Percentiles rank a stretch among this genome's conserved stretches.
These are phyloP conservation scores for Fonsecaea multimorphosa DNA, from an alignment of 2,329 filamentous ascomycete genomes.

Conservation along the genomic window DNA sequence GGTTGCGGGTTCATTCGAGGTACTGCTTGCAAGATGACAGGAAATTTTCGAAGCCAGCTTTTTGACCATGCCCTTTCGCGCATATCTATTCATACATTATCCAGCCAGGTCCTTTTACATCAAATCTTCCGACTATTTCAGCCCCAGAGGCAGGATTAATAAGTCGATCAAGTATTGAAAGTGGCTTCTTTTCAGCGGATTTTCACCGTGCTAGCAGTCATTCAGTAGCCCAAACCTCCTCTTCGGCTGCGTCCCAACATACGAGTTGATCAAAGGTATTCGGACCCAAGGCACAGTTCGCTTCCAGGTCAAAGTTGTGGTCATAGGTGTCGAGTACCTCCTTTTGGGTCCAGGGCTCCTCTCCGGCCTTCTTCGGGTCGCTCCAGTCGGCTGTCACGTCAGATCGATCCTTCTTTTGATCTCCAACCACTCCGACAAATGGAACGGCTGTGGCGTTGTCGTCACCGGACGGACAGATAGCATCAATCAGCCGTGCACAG, in stretches of 20 bases:
- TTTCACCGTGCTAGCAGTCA: neutral
- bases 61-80: too few relatives aligned
- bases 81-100: neutral
- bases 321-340: neutral
- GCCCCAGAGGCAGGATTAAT: neutral
- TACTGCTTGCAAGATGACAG: too few relatives aligned
- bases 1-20: neutral
- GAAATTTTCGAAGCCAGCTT: too few relatives aligned
- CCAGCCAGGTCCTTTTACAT: neutral
- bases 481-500: slow-evolving; percentile 5
- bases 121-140: neutral
- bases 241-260: slow-evolving; percentile 12
- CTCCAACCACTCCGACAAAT: slow-evolving; percentile 17
- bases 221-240: neutral
- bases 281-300: neutral
- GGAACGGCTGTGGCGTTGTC: slow-evolving; percentile 13
- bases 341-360: neutral
- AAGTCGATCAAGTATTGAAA: neutral
- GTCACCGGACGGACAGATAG: neutral
- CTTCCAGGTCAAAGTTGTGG: slow-evolving; percentile 6
- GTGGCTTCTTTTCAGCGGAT: neutral
- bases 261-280: slow-evolving; percentile 18
- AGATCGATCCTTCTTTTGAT: slow-evolving; percentile 12
- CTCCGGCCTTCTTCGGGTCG: neutral
- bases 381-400: slow-evolving; percentile 1